Base-by-base conservation (phyloP, 768 basidiomycete species). In the Lactarius trivialis region DNA sequence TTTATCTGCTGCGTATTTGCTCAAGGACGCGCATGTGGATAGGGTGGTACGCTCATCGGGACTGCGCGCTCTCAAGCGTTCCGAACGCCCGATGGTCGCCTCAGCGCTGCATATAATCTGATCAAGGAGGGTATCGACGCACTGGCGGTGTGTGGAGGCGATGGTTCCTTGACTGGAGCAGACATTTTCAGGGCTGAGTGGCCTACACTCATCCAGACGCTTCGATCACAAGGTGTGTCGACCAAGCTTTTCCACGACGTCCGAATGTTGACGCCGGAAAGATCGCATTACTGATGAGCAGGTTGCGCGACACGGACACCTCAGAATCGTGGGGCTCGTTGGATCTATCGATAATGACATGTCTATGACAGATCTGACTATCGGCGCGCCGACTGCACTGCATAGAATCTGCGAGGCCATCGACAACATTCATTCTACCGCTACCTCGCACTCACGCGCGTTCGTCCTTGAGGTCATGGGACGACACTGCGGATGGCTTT, bases 401-500 rank as follows among this genome's bases (percentile, higher is more conserved):
- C 94, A 96, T 67, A 85, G 97, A 45, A 98, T 98, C 59, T 98
- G 97, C 75, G 97, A 98, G 74, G 86, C 94, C 30, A 91, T 99
- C 73, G 97, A 99, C 72, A 96, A 93, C 67, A 98, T 99, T 74
- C 96, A 94, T 69, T 95, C 94, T 5, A 98, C 97, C 8, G 97
- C 97, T 7, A 83, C 82, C 65, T 96, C 93, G 59, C 97, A 99
- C 74, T 98, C 94, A 32, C 84, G 97, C 60, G 97, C 97, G 0
- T 99, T 99, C 73, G 95, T 99, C 45, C 81, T 99, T 43, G 97
- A 98, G 74, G 97, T 98, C 57, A 99, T 98, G 97, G 97, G 97
- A n/a, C 79, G 96, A 60, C 92, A 98, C 72, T 98, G 97, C 74
- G 97, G 97, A n/a, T 99, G 97, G 97, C 79, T 98, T 19, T 94